Evolutionary conservation across 2,329 filamentous ascomycete genomes (phyloP).

Genomic region (Dactylonectria estremocensis): DNA sequence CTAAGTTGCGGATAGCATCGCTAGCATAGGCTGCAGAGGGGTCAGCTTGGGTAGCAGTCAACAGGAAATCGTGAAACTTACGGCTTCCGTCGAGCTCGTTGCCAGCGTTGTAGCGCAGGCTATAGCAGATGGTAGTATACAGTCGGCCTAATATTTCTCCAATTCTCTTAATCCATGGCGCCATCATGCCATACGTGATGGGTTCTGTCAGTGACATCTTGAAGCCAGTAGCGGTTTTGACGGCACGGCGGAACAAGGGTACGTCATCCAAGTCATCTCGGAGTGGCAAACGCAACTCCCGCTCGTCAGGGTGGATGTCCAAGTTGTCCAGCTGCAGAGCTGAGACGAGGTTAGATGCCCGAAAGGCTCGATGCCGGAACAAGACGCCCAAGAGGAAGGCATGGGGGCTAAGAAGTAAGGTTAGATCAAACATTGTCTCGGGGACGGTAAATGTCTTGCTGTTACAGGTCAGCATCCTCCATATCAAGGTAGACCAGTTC

Average conservation of each 20-base stretch:
- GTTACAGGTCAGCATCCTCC: not conserved
- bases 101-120: too few species aligned
- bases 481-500: not conserved
- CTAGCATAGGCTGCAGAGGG: too few species aligned
- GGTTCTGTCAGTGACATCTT: slow-evolving; percentile 29
- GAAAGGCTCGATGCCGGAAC: slow-evolving; percentile 45
- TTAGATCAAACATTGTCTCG: slow-evolving; percentile 55
- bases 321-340: slow-evolving; percentile 38
- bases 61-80: too few species aligned
- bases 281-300: slow-evolving; percentile 33
- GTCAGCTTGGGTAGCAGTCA: too few species aligned
- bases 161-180: slow-evolving; percentile 31
- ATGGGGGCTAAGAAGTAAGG: slow-evolving; percentile 54
- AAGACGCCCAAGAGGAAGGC: slow-evolving; percentile 51
- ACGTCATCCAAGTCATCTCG: slow-evolving; percentile 6
- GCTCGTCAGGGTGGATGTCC: slow-evolving; percentile 45
- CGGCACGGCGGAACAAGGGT: slow-evolving; percentile 15
- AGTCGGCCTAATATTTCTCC: too few species aligned
- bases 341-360: slow-evolving; percentile 41
- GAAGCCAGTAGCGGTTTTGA: slow-evolving; percentile 27
- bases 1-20: too few species aligned
- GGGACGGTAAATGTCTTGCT: slow-evolving; percentile 54
- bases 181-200: slow-evolving; percentile 32
- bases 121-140: too few species aligned
- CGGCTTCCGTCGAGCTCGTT: too few species aligned